Evolutionary conservation across 768 basidiomycete genomes (phyloP).

Genomic region (Goffeauzyma gilvescens): DNA sequence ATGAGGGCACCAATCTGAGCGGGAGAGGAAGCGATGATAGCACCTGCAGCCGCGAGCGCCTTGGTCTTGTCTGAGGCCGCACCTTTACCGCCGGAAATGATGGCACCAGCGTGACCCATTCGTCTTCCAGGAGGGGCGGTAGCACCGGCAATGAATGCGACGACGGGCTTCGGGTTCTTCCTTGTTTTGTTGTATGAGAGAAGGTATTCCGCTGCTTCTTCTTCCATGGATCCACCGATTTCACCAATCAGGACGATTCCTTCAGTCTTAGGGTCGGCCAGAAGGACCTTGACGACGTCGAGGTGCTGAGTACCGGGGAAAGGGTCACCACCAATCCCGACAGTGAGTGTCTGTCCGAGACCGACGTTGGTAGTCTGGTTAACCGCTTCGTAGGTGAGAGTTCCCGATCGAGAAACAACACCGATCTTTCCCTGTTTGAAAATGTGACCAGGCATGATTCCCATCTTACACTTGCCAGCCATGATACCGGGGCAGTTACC

Average conservation of each 20-base stretch:
- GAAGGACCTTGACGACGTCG: conserved; percentile 88
- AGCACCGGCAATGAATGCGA: conserved; percentile 92
- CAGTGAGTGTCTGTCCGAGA: conserved; percentile 84
- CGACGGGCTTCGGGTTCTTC: conserved; percentile 73
- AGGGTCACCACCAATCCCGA: conserved; percentile 74
- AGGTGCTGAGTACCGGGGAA: conserved; percentile 58
- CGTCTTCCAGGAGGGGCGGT: conserved; percentile 94
- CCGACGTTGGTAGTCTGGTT: conserved; percentile 87
- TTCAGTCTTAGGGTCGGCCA: conserved; percentile 82
- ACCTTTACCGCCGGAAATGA: conserved; percentile 95
- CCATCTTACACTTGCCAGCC: conserved; percentile 98
- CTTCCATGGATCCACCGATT: conserved; percentile 98
- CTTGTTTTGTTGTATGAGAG: conserved; percentile 81
- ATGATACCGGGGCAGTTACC: conserved; percentile 99
- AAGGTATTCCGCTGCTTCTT: conserved; percentile 93
- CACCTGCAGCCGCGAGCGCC: conserved; percentile 69
- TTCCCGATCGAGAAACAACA: conserved; percentile 31
- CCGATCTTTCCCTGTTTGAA: conserved; percentile 93
- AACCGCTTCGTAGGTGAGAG: conserved; percentile 90
- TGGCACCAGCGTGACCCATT: conserved; percentile 97
- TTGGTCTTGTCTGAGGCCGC: conserved; percentile 81
- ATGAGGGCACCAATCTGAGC: conserved; percentile 82
- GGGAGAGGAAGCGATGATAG: conserved; percentile 80
- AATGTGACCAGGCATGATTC: conserved; percentile 89
- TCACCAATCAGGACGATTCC: conserved; percentile 97